phyloP scores from a whole-genome alignment of 352 stramenopile species.

The Globisporangium viniferum region DNA sequence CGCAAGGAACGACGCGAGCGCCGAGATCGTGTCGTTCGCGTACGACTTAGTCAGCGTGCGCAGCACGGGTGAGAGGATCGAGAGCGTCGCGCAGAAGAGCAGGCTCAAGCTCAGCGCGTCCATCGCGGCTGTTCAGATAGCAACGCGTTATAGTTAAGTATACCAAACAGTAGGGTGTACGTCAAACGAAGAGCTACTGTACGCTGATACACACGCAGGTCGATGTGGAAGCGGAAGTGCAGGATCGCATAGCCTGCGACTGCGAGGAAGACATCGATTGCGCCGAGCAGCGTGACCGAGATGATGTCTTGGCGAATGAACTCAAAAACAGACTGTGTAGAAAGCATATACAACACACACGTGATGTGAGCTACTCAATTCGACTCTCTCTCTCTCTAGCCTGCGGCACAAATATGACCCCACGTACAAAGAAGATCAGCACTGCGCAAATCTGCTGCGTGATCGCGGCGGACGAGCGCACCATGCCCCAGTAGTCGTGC shows the following conservation, averaged over 20 bases:
- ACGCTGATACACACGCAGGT: conserved; percentile 30
- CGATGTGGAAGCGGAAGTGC: conserved; percentile 32
- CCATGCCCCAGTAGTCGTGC: conserved; percentile 83
- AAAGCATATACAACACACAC: neutral
- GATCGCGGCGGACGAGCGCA: conserved; percentile 79
- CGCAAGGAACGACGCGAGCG: conserved; percentile 68
- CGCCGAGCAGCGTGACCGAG: conserved; percentile 50
- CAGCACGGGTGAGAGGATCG: conserved; percentile 86
- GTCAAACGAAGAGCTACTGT: neutral
- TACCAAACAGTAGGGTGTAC: neutral
- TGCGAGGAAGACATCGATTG: conserved; percentile 56
- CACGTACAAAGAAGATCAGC: conserved; percentile 85
- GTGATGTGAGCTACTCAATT: too few relatives aligned
- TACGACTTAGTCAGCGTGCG: conserved; percentile 89
- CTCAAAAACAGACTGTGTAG: conserved; percentile 64
- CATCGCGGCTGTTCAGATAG: conserved; percentile 23
- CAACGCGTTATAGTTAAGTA: neutral
- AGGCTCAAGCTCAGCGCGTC: conserved; percentile 68
- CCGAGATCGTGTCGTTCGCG: conserved; percentile 91
- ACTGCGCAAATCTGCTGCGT: conserved; percentile 88
- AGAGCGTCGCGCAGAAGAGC: conserved; percentile 81
- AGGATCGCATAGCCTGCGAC: conserved; percentile 56
- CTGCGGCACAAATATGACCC: neutral
- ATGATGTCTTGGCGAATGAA: conserved; percentile 56
- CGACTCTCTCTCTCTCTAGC: too few relatives aligned